A percentile compares a stretch with the other conserved stretches of the same genome.
Conservation (phyloP, 2,329 filamentous ascomycete species). For the Torrubiellomyces zombiae region DNA sequence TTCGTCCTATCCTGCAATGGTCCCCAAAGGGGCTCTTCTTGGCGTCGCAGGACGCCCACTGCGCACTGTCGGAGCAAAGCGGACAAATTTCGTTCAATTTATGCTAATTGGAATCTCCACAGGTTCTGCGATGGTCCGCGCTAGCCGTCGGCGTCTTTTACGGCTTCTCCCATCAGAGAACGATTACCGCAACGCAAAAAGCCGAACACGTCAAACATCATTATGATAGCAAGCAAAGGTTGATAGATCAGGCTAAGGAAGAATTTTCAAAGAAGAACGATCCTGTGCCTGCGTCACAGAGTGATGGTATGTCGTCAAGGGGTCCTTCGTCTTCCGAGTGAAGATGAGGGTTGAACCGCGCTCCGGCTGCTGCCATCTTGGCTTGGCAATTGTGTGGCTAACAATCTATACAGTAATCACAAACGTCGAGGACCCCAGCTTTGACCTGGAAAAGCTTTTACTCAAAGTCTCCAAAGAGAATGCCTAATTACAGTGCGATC, state of each 20-base stretch:
- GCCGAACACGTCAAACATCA: constrained; percentile 57
- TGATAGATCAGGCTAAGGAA: constrained; percentile 86
- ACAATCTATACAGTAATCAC: constrained; percentile 13
- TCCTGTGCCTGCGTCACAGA: constrained; percentile 19
- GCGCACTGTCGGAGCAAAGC: constrained; percentile 3
- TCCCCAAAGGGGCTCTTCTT: constrained; percentile 7
- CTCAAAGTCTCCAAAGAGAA: constrained; percentile 41
- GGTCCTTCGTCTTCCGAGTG: no score
- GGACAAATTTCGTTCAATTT: no score
- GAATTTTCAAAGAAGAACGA: constrained; percentile 70
- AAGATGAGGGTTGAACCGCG: no score
- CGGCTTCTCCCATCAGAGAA: constrained; percentile 83
- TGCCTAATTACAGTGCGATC: no score
- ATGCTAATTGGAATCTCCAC: constrained; percentile 15
- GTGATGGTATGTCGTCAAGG: constrained; percentile 17
- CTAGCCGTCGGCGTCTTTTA: constrained; percentile 87
- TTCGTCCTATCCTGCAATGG: constrained; percentile 22
- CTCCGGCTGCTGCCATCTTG: no score
- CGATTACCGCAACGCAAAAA: constrained; percentile 57
- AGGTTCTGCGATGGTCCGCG: constrained; percentile 96
- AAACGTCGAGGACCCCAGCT: constrained; percentile 72
- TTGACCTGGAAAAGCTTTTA: constrained; percentile 81
- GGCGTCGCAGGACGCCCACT: constrained; percentile 1
- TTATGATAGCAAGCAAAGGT: constrained; percentile 75
- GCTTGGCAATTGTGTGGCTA: no score